Base-by-base conservation (phyloP, 768 basidiomycete genomes). In the Rubroboletus pulcherrimus region DNA sequence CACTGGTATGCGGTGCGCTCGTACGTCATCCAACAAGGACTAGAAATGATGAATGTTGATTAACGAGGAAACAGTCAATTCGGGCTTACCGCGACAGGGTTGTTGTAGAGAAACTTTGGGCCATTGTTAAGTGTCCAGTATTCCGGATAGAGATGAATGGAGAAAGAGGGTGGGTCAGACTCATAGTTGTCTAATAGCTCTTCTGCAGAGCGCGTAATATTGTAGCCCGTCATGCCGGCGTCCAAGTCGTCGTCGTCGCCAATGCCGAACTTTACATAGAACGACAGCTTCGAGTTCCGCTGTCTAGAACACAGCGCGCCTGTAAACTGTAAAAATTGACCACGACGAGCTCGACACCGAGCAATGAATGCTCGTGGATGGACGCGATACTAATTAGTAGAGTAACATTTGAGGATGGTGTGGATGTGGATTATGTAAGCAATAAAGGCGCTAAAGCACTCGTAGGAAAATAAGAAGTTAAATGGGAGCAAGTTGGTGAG, bases 51-150 rank as follows among this genome's bases (percentile, higher is more conserved):
- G 46, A 21, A 47, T 17, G 55, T 34, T 58, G 47, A 60, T 52
- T 49, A 40, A 40, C 44, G 24, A 48, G 21, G 59, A 37, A 38
- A 19, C 17, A n/a, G 29, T 39, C 46, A 43, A 59, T 39, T 49
- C n/a, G 21, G 26, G 47, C 75, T 47, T 39, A 82, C 80, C 42
- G 90, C 87, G 57, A 87, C 81, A 61, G 82, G 89, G 66, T 85
- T 84, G 65, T 87, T 86, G 69, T 93, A 91, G 53, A 86, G 74
- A 67, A 90, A 91, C 77, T 90, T 91, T 62, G 85, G 82, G 41
- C 89, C 86, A 56, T 81, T 84, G 66, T 93, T 93, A 45, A 93
- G 77, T 4, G 83, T 81, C 91, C 91, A 93, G 68, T 89, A 77
- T 64, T 92, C 91, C 26, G 82, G 78, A 71, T 90, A 79, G 41